Base-by-base conservation (phyloP, 495 filamentous ascomycete genomes). In the Chaetomidium leptoderma region DNA sequence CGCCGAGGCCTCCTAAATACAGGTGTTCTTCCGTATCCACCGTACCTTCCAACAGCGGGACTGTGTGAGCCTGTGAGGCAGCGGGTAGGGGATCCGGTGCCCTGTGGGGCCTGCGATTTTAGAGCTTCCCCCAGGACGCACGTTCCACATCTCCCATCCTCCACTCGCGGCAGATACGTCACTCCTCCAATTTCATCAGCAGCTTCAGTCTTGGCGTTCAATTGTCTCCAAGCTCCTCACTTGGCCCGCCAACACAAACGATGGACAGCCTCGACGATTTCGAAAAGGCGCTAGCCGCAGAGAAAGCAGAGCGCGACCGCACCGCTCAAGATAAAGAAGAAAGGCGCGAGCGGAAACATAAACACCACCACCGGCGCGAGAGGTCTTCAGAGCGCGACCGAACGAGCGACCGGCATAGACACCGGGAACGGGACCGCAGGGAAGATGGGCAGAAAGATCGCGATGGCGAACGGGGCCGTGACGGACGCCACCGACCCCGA, bases 181-280 rank as follows among this genome's bases (percentile, higher is more conserved):
- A 63, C 57, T 59, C 36, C 19, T 44, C 37, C n/a, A 37, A 44
- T 33, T 50, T 33, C 42, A 30, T 40, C 35, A 32, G 26, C 47
- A 14, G 13, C 44, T 17, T n/a, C n/a, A 19, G 37, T 46, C 45
- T 42, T 60, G 44, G 50, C 50, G 21, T 59, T 44, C 49, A 40
- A 45, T 29, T 39, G 35, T 26, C 44, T 5, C 27, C 21, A 27
- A 45, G 16, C 47, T 1, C 63, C 64, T 13, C 69, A 54, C 11
- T 35, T 23, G 14, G 17, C 11, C 35, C 30, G 13, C 24, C 26
- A 30, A 1, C 32, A 2, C 8, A 36, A 62, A n/a, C 37, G 17
- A 80, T 83, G 80, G 76, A 79, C 59, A 68, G 76, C 56, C 71
- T 82, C 3, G 76, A 81, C 29, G 78, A 80, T 17, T 78, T 83